These are phyloP conservation scores for Candida namnaoensis DNA, from an alignment of 805 yeast genomes.

Conservation along the genomic window DNA sequence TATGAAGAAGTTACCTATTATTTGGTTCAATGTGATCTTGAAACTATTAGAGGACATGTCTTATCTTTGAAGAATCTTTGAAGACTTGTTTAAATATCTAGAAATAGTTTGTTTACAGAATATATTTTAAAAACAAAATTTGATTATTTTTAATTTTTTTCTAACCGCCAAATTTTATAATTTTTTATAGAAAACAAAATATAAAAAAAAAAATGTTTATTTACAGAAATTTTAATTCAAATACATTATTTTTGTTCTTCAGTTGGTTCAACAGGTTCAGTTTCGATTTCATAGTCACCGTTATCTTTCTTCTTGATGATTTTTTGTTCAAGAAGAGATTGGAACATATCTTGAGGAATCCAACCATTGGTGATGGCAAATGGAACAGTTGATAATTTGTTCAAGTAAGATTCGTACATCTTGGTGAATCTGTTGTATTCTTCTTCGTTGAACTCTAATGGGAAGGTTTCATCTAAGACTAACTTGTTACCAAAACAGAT, in stretches of 20 bases:
- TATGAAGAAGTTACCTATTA: background rate
- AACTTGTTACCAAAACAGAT: slow-evolving; percentile 51
- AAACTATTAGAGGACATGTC: background rate
- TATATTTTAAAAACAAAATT: too few species aligned
- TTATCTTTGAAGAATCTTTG: background rate
- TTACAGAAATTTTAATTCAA: too few species aligned
- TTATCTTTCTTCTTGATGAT: slow-evolving; percentile 52
- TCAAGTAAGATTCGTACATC: slow-evolving; percentile 59
- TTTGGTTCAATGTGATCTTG: background rate
- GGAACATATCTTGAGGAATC: slow-evolving; percentile 93
- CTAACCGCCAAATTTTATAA: too few species aligned
- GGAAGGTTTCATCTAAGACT: slow-evolving; percentile 43
- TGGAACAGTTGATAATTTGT: slow-evolving; percentile 60
- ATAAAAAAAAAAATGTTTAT: too few species aligned
- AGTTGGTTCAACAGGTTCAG: slow-evolving; percentile 4
- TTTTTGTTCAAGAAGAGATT: slow-evolving; percentile 57
- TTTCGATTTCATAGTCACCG: slow-evolving; percentile 36
- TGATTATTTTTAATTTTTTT: too few species aligned
- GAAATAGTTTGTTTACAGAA: too few species aligned
- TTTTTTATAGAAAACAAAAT: too few species aligned
- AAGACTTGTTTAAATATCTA: too few species aligned
- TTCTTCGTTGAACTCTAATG: slow-evolving; percentile 50
- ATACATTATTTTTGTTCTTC: background rate
- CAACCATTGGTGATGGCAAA: slow-evolving; percentile 90
- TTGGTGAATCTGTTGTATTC: slow-evolving; percentile 50